Evolutionary conservation across 192 early-diverging fungal genomes (phyloP), one percentile per base, ranked within the genome.

Genomic region (Dissophora globulifera): DNA sequence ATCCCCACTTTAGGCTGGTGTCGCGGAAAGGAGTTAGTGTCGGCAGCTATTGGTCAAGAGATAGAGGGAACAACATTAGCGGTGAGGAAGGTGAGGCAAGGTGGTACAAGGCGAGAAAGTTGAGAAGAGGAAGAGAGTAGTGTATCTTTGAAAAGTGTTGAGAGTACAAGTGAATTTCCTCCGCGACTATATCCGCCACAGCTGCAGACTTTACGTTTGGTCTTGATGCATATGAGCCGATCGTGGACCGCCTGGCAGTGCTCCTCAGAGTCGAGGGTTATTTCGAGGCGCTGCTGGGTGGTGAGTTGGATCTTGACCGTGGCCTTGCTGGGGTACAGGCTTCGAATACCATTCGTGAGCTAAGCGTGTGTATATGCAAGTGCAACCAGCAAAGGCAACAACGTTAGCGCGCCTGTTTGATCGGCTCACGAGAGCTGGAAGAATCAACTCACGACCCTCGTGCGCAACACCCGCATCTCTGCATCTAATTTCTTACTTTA

Each of bases 341-440:
- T 42, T 31, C 69, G 60, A 17, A 74, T 59, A 8, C 56, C 54
- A 29, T 64, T 53, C 15, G 69, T 74, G 38, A 74, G 42, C 69
- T 74, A 54, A n/a, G 32, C 40, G 26, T 4, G 35, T 38, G 35
- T 17, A n/a, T n/a, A n/a, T n/a, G n/a, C n/a, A n/a, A n/a, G n/a
- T n/a, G n/a, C n/a, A n/a, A n/a, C n/a, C n/a, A n/a, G 42, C 9
- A 46, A 49, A 35, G 20, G 38, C n/a, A 12, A 47, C 12, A 31
- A 32, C 9, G 11, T 17, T 48, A 48, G 25, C 2, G 27, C 23
- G 4, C 4, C 17, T 45, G 43, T 17, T 17, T 17, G 17, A n/a
- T n/a, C 43, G 43, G 43, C 12, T 45, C 17, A n/a, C 43, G 16
- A 45, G 43, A n/a, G n/a, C 12, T 45, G 15, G 16, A 9, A 45